A percentile compares a stretch with the other conserved stretches of the same genome.
These are phyloP conservation scores for Mortierella sp. DNA, from an alignment of 371 early-diverging fungal species.

Conservation along the genomic window DNA sequence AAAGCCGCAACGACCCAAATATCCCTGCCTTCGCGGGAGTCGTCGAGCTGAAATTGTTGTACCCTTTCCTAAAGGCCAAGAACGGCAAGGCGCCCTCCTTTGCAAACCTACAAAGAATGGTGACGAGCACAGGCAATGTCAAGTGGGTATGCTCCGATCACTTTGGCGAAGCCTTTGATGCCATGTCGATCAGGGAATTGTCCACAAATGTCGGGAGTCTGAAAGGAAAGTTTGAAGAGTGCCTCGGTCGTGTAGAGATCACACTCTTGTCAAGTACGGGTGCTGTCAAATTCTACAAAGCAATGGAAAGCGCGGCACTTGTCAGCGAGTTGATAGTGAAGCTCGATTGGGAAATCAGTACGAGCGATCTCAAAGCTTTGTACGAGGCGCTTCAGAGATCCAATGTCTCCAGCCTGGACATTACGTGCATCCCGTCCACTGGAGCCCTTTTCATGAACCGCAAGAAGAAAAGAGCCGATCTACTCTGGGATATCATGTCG, in stretches of 20 bases:
- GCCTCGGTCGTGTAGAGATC: not conserved
- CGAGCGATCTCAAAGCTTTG: constrained; percentile 18
- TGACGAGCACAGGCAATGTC: constrained; percentile 24
- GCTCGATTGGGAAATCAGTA: constrained; percentile 12
- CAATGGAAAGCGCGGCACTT: constrained; percentile 8
- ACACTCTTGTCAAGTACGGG: not conserved
- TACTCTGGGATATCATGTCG: constrained; percentile 21
- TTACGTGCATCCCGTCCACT: constrained; percentile 3
- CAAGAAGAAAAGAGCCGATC: constrained; percentile 20
- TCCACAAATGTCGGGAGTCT: not conserved
- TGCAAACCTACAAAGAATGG: constrained; percentile 30
- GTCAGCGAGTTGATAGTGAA: constrained; percentile 23
- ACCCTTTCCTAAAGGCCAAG: constrained; percentile 12
- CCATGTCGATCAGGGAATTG: constrained; percentile 11
- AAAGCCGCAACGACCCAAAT: not conserved
- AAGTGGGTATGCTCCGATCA: constrained; percentile 44
- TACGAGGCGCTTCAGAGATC: constrained; percentile 15
- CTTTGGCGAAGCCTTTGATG: constrained; percentile 12
- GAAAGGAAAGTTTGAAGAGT: not conserved
- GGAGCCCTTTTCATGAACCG: constrained; percentile 5
- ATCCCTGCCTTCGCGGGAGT: constrained; percentile 5
- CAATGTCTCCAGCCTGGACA: constrained; percentile 7
- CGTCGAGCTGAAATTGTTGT: constrained; percentile 20
- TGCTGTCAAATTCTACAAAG: constrained; percentile 15
- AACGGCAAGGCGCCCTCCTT: constrained; percentile 8